These are phyloP conservation scores for Coniochaeta prunicola DNA, from an alignment of 2,329 filamentous ascomycete genomes.

Conservation along the genomic window DNA sequence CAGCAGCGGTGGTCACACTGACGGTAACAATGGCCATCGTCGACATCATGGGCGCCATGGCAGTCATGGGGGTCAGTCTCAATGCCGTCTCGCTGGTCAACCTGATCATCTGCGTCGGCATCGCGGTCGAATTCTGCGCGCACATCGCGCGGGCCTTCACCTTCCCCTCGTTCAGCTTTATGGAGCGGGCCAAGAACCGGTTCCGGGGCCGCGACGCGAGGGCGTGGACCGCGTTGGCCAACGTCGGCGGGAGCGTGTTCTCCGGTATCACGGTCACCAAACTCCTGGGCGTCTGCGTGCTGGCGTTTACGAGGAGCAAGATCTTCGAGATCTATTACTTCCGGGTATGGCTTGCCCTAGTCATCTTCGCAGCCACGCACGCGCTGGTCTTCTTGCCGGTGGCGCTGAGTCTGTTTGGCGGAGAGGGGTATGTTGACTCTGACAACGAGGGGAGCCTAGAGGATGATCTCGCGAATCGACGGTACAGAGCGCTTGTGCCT, in stretches of 20 bases:
- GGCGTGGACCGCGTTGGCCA: slow-evolving; percentile 88
- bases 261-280: slow-evolving; percentile 96
- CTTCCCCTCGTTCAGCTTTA: slow-evolving; percentile 76
- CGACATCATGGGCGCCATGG: slow-evolving; percentile 95
- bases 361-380: slow-evolving; percentile 81
- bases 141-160: slow-evolving; percentile 95
- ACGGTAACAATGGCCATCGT: slow-evolving; percentile 91
- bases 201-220: slow-evolving; percentile 79
- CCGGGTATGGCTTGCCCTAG: slow-evolving; percentile 87
- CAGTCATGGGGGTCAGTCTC: slow-evolving; percentile 76
- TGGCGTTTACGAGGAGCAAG: slow-evolving; percentile 93
- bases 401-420: slow-evolving; percentile 76
- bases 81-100: slow-evolving; percentile 96
- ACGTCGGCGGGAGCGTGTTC: slow-evolving; percentile 91
- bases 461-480: slow-evolving; percentile 74
- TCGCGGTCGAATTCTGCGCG: slow-evolving; percentile 94
- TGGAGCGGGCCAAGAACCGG: slow-evolving; percentile 71
- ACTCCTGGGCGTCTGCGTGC: slow-evolving; percentile 79
- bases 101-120: slow-evolving; percentile 92
- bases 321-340: slow-evolving; percentile 99
- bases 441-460: slow-evolving; percentile 84
- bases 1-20: slow-evolving; percentile 72
- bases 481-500: slow-evolving; percentile 69
- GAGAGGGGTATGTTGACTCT: slow-evolving; percentile 79
- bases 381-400: slow-evolving; percentile 90